phyloP scores from a whole-genome alignment of 768 basidiomycete genomes.

The Pulveroboletus sp. region DNA sequence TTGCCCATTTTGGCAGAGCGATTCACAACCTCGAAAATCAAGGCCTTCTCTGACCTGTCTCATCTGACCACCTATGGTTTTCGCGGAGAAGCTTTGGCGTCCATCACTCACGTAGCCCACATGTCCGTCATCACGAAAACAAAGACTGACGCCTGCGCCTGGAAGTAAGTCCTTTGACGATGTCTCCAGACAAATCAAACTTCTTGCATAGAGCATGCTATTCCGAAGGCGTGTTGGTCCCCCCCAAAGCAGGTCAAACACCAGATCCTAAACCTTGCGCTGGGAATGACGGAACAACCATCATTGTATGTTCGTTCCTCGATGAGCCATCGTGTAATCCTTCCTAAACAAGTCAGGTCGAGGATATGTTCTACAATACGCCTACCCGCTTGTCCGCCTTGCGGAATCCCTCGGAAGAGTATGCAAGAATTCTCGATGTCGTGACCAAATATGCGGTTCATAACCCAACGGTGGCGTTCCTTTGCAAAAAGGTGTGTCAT shows the following conservation, averaged over 20 bases:
- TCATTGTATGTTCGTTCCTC: conserved; percentile 53
- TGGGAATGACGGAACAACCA: conserved; percentile 91
- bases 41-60: conserved; percentile 81
- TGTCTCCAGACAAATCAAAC: background rate
- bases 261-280: conserved; percentile 86
- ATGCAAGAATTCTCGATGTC: conserved; percentile 86
- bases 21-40: conserved; percentile 93
- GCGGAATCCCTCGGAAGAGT: conserved; percentile 85
- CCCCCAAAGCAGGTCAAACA: conserved; percentile 66
- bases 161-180: conserved; percentile 66
- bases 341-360: conserved; percentile 57
- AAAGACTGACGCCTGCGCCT: conserved; percentile 76
- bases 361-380: conserved; percentile 93
- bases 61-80: conserved; percentile 92
- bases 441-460: conserved; percentile 93
- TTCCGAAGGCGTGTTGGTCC: conserved; percentile 69
- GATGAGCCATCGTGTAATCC: background rate
- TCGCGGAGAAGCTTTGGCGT: conserved; percentile 94
- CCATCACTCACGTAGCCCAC: conserved; percentile 91
- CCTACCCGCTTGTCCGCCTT: conserved; percentile 85
- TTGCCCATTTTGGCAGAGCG: conserved; percentile 89
- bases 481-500: conserved; percentile 79
- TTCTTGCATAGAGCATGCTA: conserved; percentile 66
- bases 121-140: conserved; percentile 91
- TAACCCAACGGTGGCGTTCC: conserved; percentile 84